Base-by-base conservation (phyloP, 2,329 filamentous ascomycete genomes). In the Fusarium multiceps region DNA sequence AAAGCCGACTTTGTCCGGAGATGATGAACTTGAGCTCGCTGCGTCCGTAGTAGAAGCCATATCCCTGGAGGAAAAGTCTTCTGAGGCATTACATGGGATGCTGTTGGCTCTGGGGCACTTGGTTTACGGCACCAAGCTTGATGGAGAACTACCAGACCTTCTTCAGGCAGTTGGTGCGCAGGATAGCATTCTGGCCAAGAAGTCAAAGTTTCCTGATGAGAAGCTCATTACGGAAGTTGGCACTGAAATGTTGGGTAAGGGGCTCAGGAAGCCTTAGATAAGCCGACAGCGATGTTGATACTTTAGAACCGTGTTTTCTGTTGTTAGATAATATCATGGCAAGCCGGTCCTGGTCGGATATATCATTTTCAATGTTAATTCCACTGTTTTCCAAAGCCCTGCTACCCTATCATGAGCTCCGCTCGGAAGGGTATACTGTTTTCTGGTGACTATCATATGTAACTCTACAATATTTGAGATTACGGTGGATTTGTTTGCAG, bases 71-170 rank as follows among this genome's bases (percentile, higher is more conserved):
- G 82, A 85, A 32, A 79, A 82, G 37, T 89, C 95, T 1, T 81
- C 77, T 13, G 94, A 97, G 74, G 92, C 92, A 1, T 79, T 94
- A 16, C 92, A 92, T 75, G 93, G 93, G 1, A 88, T 94, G 78
- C 74, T 97, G 34, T 83, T 94, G 18, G 91, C 92, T 3, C 78
- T 97, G 20, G 95, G 94, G 0, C 88, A 93, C 71, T 77, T 98
- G 27, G 85, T 91, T 1, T 97, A 94, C 76, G 88, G 88, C 65
- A 87, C 89, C 4, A 87, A 89, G 7, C 75, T 89, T 37, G 88
- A 91, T 30, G 92, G 94, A 1, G 92, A 94, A 71, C 78, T 98
- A n/a, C 84, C 90, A 13, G 93, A 97, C 77, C 80, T 97, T n/a
- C 86, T 94, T 69, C 87, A 88, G 59, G 90, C 89, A 1, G 87